phyloP scores from a whole-genome alignment of 2,329 filamentous ascomycete genomes.

The Didymellaceae sp. region DNA sequence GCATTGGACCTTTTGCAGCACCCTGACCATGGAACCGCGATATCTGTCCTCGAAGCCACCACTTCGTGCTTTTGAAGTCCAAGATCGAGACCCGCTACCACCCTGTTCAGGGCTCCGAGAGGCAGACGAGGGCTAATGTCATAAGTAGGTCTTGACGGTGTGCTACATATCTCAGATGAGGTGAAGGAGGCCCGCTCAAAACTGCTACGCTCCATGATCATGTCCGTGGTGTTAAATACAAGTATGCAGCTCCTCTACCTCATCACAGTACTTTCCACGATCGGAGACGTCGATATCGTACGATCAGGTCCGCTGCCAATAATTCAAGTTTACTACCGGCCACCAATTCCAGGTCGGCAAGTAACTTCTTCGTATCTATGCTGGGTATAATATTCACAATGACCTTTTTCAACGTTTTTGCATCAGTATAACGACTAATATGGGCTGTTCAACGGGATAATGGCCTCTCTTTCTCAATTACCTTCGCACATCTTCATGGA shows the following conservation, averaged over 20 bases:
- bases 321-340: slow-evolving; percentile 52
- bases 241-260: slow-evolving; percentile 53
- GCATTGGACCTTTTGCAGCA: no score
- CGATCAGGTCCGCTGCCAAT: slow-evolving; percentile 26
- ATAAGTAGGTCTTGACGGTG: slow-evolving; percentile 58
- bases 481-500: slow-evolving; percentile 2
- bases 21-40: no score
- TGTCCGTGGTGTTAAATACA: slow-evolving; percentile 51
- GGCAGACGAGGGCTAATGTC: no score
- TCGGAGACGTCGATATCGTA: slow-evolving; percentile 46
- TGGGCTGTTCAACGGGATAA: slow-evolving; percentile 60
- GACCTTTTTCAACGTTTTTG: slow-evolving; percentile 52
- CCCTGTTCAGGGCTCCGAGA: no score
- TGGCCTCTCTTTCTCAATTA: slow-evolving; percentile 50
- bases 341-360: slow-evolving; percentile 50
- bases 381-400: slow-evolving; percentile 50
- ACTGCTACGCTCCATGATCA: slow-evolving; percentile 50
- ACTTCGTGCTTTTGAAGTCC: no score
- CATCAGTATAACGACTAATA: slow-evolving; percentile 56
- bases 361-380: slow-evolving; percentile 51
- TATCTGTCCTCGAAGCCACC: no score
- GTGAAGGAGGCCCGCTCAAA: slow-evolving; percentile 50
- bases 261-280: slow-evolving; percentile 53
- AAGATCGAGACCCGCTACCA: no score
- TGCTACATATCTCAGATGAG: slow-evolving; percentile 52